Percentiles rank a stretch among this genome's conserved stretches.
phyloP scores from a whole-genome alignment of 2,329 filamentous ascomycete genomes.

The Cytospora leucostoma region DNA sequence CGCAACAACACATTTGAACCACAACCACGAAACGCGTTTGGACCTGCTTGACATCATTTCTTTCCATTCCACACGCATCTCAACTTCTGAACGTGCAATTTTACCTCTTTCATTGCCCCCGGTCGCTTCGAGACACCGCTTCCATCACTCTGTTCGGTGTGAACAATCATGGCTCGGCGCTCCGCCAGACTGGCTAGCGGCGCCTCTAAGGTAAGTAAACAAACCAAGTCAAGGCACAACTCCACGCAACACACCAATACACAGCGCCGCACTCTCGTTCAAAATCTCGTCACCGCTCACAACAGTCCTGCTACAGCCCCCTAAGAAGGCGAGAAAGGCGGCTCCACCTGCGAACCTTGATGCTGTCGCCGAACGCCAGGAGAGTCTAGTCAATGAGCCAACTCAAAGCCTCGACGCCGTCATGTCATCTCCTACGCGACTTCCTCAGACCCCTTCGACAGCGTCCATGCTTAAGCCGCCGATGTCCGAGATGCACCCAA shows the following conservation, averaged over 20 bases:
- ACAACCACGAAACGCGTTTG: constrained; percentile 9
- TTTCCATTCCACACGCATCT: constrained; percentile 21
- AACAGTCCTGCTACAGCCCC: constrained; percentile 26
- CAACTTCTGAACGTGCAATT: constrained; percentile 10
- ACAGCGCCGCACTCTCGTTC: not conserved
- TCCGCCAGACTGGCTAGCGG: constrained; percentile 27
- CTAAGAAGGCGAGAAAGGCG: constrained; percentile 21
- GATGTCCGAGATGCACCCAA: constrained; percentile 87
- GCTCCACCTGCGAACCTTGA: constrained; percentile 37
- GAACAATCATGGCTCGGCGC: constrained; percentile 26
- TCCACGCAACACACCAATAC: not conserved
- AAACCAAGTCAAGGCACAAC: constrained; percentile 2
- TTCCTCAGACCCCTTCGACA: constrained; percentile 60
- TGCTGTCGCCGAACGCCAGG: constrained; percentile 48
- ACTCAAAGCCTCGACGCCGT: constrained; percentile 36
- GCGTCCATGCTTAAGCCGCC: constrained; percentile 69
- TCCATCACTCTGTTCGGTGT: constrained; percentile 5
- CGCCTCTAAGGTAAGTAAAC: constrained; percentile 24
- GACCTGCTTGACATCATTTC: constrained; percentile 10
- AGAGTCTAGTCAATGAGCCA: constrained; percentile 37
- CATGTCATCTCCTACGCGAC: constrained; percentile 40
- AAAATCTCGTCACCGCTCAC: constrained; percentile 23
- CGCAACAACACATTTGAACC: constrained; percentile 9
- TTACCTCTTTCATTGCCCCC: not conserved
- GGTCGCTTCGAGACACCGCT: not conserved